Percentiles rank a stretch among this genome's conserved stretches.
Evolutionary conservation across 257 asterid species (phyloP).

Genomic region (Nyctanthes arbortristis): DNA sequence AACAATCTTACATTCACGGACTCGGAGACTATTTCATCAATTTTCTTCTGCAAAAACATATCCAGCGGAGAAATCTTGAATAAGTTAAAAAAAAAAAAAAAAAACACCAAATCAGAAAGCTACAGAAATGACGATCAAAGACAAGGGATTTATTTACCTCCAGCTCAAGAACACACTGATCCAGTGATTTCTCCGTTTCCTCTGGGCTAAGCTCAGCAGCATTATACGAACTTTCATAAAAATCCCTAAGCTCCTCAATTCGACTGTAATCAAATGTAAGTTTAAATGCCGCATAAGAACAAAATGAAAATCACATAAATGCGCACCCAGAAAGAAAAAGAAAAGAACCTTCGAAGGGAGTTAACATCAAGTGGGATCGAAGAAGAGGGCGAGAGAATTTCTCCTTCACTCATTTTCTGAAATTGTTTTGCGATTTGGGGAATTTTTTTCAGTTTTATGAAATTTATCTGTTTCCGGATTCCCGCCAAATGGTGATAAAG

Average conservation of each 20-base stretch:
- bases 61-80: not conserved
- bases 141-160: slow-evolving; percentile 39
- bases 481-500: slow-evolving; percentile 28
- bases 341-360: slow-evolving; percentile 32
- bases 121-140: not conserved
- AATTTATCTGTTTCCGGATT: slow-evolving; percentile 7
- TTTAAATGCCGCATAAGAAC: slow-evolving; percentile 12
- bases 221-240: slow-evolving; percentile 17
- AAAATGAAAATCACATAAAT: not conserved
- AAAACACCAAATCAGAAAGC: not conserved
- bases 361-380: slow-evolving; percentile 25
- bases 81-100: slow-evolving; percentile 1
- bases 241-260: slow-evolving; percentile 55
- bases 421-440: slow-evolving; percentile 1
- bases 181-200: slow-evolving; percentile 40
- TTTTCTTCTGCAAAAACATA: slow-evolving; percentile 45
- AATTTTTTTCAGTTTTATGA: not conserved
- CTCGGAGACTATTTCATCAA: slow-evolving; percentile 41
- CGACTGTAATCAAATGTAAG: slow-evolving; percentile 35
- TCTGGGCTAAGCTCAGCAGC: slow-evolving; percentile 23
- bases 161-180: slow-evolving; percentile 42
- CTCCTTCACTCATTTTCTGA: slow-evolving; percentile 22
- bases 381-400: slow-evolving; percentile 10
- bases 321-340: slow-evolving; percentile 1
- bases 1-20: slow-evolving; percentile 40